These are phyloP conservation scores for Penicillium sp. DNA, from an alignment of 2,329 filamentous ascomycete species.

Conservation along the genomic window DNA sequence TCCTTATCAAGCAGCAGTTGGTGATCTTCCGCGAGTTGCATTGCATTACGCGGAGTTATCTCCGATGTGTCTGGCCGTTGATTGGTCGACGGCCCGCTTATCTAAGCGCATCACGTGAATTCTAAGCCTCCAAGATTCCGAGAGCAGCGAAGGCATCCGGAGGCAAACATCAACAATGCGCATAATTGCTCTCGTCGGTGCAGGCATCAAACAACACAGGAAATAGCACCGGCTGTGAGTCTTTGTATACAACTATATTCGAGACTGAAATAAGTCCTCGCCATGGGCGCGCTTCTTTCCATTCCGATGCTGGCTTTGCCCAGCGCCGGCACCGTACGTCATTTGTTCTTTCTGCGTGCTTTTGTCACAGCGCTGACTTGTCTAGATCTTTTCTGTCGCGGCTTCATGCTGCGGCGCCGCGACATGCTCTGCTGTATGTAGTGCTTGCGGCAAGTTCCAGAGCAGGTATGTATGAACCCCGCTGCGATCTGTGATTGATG, in stretches of 20 bases:
- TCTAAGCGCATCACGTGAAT: slow-evolving; percentile 6
- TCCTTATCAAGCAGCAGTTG: neutral
- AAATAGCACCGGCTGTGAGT: neutral
- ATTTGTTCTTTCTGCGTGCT: neutral
- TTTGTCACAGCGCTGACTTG: slow-evolving; percentile 13
- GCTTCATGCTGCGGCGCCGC: slow-evolving; percentile 95
- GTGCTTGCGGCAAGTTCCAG: slow-evolving; percentile 91
- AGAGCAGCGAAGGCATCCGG: neutral
- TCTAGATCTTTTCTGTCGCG: slow-evolving; percentile 68
- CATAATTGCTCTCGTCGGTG: neutral
- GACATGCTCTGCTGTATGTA: slow-evolving; percentile 93
- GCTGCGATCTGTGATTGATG: neutral
- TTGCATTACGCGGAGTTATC: slow-evolving; percentile 3
- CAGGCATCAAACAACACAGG: neutral
- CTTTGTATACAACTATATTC: neutral
- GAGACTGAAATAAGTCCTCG: slow-evolving; percentile 16
- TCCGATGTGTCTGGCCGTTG: slow-evolving; percentile 5
- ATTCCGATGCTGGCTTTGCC: slow-evolving; percentile 85
- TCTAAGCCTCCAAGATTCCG: neutral
- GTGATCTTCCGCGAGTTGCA: neutral
- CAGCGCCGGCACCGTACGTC: slow-evolving; percentile 75
- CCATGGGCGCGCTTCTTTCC: slow-evolving; percentile 88
- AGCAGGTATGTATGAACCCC: slow-evolving; percentile 64
- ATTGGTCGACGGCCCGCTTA: slow-evolving; percentile 2
- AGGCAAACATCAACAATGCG: neutral